Evolutionary conservation across 768 basidiomycete genomes (phyloP).

Genomic region (Pleurotus platypus): DNA sequence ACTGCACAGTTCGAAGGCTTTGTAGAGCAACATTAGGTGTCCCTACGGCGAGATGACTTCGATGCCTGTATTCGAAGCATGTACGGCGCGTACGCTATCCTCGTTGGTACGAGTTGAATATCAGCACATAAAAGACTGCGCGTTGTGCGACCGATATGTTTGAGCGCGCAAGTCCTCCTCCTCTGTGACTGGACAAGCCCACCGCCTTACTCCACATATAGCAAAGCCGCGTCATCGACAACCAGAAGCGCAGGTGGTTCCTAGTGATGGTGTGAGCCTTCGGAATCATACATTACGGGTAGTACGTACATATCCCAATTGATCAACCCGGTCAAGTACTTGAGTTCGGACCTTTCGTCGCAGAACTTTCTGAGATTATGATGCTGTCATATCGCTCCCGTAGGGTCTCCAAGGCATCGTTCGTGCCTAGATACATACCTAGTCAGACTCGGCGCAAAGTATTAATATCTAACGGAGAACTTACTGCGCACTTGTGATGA

Average conservation of each 20-base stretch:
- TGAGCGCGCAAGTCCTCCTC: too few species aligned
- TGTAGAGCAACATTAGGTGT: too few species aligned
- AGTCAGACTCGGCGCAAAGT: constrained; percentile 6
- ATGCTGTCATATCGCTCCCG: constrained; percentile 88
- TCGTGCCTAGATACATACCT: constrained; percentile 63
- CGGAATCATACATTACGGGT: constrained; percentile 2
- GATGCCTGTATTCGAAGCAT: too few species aligned
- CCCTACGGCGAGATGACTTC: too few species aligned
- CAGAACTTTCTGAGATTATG: constrained; percentile 94
- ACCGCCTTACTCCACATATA: too few species aligned
- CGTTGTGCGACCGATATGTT: too few species aligned
- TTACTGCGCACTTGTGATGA: constrained; percentile 97
- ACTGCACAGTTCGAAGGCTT: too few species aligned
- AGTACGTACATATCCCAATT: constrained; percentile 34
- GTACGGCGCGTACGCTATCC: too few species aligned
- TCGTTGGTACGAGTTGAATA: too few species aligned
- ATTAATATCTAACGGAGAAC: constrained; percentile 14
- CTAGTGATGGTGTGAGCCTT: constrained; percentile 32
- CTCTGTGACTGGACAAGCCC: too few species aligned
- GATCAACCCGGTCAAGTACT: constrained; percentile 94
- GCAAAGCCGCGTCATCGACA: constrained; percentile 49
- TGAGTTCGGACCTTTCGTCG: constrained; percentile 98
- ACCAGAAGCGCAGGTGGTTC: constrained; percentile 94
- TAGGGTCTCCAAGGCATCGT: constrained; percentile 86
- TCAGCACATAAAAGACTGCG: too few species aligned